Percentiles rank a stretch among this genome's conserved stretches.
These are phyloP conservation scores for Ascochyta rabiei DNA, from an alignment of 2,329 filamentous ascomycete genomes.

Conservation along the genomic window DNA sequence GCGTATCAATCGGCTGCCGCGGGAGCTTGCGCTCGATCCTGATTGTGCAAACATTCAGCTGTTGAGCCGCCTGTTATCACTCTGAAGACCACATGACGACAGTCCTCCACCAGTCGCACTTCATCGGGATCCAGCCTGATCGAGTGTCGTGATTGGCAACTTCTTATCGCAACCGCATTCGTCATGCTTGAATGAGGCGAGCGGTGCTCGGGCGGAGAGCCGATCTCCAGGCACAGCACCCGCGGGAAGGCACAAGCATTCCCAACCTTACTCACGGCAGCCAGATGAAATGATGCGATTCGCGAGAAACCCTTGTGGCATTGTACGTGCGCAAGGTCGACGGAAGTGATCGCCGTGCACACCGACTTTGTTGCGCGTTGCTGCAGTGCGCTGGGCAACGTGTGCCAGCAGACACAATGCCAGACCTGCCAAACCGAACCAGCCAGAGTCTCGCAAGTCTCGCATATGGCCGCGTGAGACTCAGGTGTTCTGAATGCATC, in stretches of 20 bases:
- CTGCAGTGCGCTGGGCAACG: neutral
- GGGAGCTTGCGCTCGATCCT: slow-evolving; percentile 3
- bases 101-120: neutral
- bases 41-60: neutral
- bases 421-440: neutral
- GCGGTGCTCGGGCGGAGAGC: slow-evolving; percentile 18
- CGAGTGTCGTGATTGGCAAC: neutral
- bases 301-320: slow-evolving; percentile 13
- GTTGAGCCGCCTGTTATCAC: slow-evolving; percentile 5
- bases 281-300: slow-evolving; percentile 13
- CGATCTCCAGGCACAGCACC: slow-evolving; percentile 17
- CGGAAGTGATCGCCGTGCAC: slow-evolving; percentile 16
- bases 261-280: slow-evolving; percentile 8
- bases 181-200: slow-evolving; percentile 12
- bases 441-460: neutral
- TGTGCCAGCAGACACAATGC: neutral
- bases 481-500: slow-evolving; percentile 17
- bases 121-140: neutral
- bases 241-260: slow-evolving; percentile 20
- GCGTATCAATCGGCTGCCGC: neutral
- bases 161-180: slow-evolving; percentile 2
- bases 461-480: slow-evolving; percentile 9
- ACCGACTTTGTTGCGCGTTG: slow-evolving; percentile 11
- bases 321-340: slow-evolving; percentile 17
- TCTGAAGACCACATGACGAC: slow-evolving; percentile 9